These are phyloP conservation scores for Rosa hybrid DNA, from an alignment of 331 rosid genomes.

Conservation along the genomic window DNA sequence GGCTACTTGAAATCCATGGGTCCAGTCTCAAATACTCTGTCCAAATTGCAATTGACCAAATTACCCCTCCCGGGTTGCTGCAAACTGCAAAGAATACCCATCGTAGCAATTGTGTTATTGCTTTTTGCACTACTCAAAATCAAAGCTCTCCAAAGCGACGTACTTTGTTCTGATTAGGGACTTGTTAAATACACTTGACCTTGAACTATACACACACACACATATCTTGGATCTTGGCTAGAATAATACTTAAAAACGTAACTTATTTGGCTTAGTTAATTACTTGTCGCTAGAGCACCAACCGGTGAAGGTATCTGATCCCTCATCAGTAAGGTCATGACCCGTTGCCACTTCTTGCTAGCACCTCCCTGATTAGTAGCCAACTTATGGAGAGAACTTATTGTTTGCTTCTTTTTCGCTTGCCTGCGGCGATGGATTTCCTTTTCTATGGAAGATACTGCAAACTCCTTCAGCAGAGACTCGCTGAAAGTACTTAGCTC, in stretches of 20 bases:
- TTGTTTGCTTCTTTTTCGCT: background rate
- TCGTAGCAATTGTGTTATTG: too few species aligned
- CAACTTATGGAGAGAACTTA: background rate
- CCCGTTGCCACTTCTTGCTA: background rate
- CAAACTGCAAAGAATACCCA: too few species aligned
- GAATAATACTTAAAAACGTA: background rate
- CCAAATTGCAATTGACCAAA: too few species aligned
- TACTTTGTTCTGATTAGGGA: too few species aligned
- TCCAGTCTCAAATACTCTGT: too few species aligned
- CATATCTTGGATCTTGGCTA: background rate
- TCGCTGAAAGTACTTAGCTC: accelerated
- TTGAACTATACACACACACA: too few species aligned
- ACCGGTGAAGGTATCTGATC: background rate
- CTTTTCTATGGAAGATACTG: background rate
- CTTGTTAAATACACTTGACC: too few species aligned
- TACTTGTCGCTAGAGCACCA: background rate
- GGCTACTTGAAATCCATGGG: too few species aligned
- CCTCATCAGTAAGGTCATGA: background rate
- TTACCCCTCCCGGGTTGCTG: too few species aligned
- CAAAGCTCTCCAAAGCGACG: too few species aligned
- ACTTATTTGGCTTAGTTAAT: background rate
- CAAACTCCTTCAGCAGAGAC: background rate
- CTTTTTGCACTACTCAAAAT: too few species aligned
- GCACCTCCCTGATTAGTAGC: background rate
- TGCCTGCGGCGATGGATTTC: background rate